Conservation (phyloP, 805 yeast genomes). For the Kockiozyma suomiensis region DNA sequence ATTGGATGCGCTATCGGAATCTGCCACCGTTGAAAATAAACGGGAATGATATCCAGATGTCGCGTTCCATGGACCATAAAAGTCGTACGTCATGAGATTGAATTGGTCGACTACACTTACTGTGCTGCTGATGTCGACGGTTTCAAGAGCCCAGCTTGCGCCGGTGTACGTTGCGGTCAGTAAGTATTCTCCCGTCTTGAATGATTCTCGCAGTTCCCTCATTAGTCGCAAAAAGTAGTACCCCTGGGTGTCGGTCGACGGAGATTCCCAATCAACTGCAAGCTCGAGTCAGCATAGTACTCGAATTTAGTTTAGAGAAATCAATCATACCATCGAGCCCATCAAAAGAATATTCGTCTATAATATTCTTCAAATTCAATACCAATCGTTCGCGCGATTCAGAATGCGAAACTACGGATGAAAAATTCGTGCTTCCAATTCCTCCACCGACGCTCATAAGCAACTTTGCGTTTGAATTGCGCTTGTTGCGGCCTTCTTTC, state of each 20-base stretch:
- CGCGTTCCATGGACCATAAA: constrained; percentile 74
- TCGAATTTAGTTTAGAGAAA: background rate
- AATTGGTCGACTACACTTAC: constrained; percentile 20
- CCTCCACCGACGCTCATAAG: constrained; percentile 76
- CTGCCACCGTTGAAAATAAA: constrained; percentile 49
- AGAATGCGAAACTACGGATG: constrained; percentile 47
- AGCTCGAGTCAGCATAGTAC: background rate
- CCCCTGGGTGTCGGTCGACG: constrained; percentile 53
- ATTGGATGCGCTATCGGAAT: constrained; percentile 40
- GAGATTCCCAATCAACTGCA: constrained; percentile 85
- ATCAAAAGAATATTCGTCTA: constrained; percentile 67
- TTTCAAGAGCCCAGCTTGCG: constrained; percentile 20
- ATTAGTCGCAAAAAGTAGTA: constrained; percentile 50
- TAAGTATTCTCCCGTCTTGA: constrained; percentile 11
- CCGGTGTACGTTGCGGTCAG: constrained; percentile 27
- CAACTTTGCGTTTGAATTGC: constrained; percentile 49
- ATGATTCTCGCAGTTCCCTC: constrained; percentile 42
- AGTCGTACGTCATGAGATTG: constrained; percentile 90
- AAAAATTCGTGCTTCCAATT: constrained; percentile 52
- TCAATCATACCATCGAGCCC: constrained; percentile 64
- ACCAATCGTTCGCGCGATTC: constrained; percentile 51
- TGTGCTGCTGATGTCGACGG: constrained; percentile 12
- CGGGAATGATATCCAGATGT: constrained; percentile 70
- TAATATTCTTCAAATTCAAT: constrained; percentile 49
- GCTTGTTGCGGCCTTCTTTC: background rate